Base-by-base conservation (phyloP, 441 rosid genomes). In the Euphorbia schlechtendalii region DNA sequence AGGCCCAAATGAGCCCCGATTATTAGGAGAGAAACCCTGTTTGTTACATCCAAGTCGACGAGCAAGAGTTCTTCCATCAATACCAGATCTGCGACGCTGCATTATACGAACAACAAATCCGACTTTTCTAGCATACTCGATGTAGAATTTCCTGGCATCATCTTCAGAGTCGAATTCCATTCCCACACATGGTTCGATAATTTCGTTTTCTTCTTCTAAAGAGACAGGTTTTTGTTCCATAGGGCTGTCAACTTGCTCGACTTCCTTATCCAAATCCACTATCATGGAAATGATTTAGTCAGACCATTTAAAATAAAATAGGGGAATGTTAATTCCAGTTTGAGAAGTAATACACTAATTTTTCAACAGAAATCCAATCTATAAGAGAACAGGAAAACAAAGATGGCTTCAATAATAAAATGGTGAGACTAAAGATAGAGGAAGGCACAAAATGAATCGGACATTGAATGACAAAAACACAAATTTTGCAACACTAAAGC, bases 11-110 rank as follows among this genome's bases (percentile, higher is more conserved):
- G 86, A 76, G 78, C 83, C 76, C 76, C 88, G 82, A 20, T 78
- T 69, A 68, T 77, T 84, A 27, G 84, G 84, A 48, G 87, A 87
- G 64, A 84, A 87, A 2, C 99, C 99, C 68, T 93, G 96, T 69
- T 87, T 90, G 76, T 93, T 93, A 73, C 99, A 93, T 55, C 91
- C 97, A 61, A 93, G 88, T 45, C 91, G 85, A 56, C 99, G 88
- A n/a, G 96, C 99, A 61, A 90, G 87, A 18, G 95, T 86, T 61
- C 96, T 77, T 28, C 97, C 97, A 53, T 93, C 99, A 57, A 90
- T 89, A 70, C 96, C 89, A 1, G 97, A 93, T 63, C 97, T 78
- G 43, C 97, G 90, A 43, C 91, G 91, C 68, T 93, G 89, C 78
- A 96, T 90, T 14, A 90, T 87, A 59, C 99, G 97, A 34, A 90